phyloP scores from a whole-genome alignment of 2,329 filamentous ascomycete species.

The Harringtonia lauricola region DNA sequence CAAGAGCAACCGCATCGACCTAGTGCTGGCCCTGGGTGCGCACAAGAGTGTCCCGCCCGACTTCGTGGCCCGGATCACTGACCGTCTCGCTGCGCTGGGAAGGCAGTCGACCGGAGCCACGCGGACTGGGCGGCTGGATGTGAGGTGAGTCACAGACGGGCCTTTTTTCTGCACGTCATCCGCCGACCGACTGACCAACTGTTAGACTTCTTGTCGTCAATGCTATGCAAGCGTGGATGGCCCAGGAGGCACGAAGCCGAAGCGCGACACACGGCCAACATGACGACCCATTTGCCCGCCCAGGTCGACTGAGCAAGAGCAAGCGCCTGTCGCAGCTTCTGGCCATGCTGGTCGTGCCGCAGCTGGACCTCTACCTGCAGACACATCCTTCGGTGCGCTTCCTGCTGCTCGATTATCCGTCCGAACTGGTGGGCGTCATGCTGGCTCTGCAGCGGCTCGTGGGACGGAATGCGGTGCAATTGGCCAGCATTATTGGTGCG shows the following conservation, averaged over 20 bases:
- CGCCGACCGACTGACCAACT: no score
- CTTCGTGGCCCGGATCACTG: slow-evolving; percentile 35
- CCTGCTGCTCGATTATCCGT: slow-evolving; percentile 47
- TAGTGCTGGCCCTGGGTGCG: slow-evolving; percentile 49
- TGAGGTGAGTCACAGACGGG: no score
- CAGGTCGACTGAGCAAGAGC: no score
- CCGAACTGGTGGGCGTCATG: slow-evolving; percentile 43
- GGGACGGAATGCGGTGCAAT: slow-evolving; percentile 44
- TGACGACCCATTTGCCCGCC: slow-evolving; percentile 35
- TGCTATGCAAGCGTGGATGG: slow-evolving; percentile 46
- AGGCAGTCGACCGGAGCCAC: slow-evolving; percentile 33
- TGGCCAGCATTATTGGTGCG: slow-evolving; percentile 35
- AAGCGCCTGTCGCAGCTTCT: no score
- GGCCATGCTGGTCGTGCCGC: slow-evolving; percentile 46
- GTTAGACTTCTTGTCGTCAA: slow-evolving; percentile 37
- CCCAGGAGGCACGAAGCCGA: slow-evolving; percentile 9
- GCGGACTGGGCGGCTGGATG: slow-evolving; percentile 45
- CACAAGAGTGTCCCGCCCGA: slow-evolving; percentile 41
- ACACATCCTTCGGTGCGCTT: slow-evolving; percentile 41
- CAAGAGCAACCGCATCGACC: slow-evolving; percentile 32
- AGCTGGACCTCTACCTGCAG: slow-evolving; percentile 48
- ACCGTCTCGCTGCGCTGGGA: slow-evolving; percentile 44
- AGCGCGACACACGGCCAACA: not conserved
- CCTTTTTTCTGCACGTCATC: no score
- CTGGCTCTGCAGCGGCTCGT: slow-evolving; percentile 46